Conservation (phyloP, 345 rosid species). For the Firmiana major region DNA sequence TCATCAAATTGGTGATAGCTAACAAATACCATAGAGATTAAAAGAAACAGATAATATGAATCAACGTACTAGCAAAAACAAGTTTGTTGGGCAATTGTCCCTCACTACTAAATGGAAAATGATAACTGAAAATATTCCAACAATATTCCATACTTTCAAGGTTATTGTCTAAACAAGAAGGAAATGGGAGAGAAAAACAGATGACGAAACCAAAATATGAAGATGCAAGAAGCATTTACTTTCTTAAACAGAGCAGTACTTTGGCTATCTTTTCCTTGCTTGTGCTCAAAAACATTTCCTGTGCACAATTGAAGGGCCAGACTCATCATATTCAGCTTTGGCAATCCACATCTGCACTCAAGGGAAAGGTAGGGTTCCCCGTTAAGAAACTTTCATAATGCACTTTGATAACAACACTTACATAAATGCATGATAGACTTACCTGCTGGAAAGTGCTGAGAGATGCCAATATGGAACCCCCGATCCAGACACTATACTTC, state of each 20-base stretch:
- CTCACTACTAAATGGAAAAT: conserved; percentile 7
- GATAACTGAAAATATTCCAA: conserved; percentile 12
- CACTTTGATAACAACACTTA: neutral
- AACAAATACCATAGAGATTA: neutral
- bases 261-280: neutral
- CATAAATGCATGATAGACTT: neutral
- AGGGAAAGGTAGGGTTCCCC: neutral
- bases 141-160: conserved; percentile 13
- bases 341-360: conserved; percentile 53
- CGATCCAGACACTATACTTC: conserved; percentile 73
- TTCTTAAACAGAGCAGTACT: neutral
- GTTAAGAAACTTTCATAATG: neutral
- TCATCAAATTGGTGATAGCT: neutral
- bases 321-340: conserved; percentile 55
- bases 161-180: conserved; percentile 16
- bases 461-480: conserved; percentile 72
- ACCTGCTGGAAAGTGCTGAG: conserved; percentile 78
- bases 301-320: conserved; percentile 60
- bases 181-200: conserved; percentile 8
- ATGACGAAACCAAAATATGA: conserved; percentile 2
- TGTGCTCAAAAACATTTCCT: conserved; percentile 49
- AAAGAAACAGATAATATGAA: neutral
- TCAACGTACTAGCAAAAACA: neutral
- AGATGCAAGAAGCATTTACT: conserved; percentile 22
- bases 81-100: conserved; percentile 11